Percentiles rank a stretch among this genome's conserved stretches.
phyloP scores from a whole-genome alignment of 2,329 filamentous ascomycete species.

The Xylariomycetidae sp. region DNA sequence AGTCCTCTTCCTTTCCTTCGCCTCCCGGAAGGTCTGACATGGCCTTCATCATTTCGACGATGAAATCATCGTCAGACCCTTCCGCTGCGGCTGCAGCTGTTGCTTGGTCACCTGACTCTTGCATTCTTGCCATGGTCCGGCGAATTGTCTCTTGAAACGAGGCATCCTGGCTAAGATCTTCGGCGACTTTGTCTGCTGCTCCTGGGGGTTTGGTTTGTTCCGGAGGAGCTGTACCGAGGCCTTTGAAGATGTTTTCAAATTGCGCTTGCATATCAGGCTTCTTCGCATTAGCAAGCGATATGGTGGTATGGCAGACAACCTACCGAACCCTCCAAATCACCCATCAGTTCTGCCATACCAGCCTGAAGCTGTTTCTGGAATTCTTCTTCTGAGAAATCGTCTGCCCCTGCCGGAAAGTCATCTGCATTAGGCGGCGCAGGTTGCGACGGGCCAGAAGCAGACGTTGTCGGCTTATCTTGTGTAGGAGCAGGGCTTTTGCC shows the following conservation, averaged over 20 bases:
- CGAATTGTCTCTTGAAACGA: constrained; percentile 90
- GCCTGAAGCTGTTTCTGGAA: constrained; percentile 83
- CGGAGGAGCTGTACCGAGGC: constrained; percentile 51
- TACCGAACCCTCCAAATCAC: constrained; percentile 59
- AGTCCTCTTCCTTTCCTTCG: constrained; percentile 67
- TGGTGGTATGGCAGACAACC: constrained; percentile 16
- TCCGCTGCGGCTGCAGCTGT: constrained; percentile 69
- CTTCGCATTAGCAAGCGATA: background rate
- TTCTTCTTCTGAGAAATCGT: constrained; percentile 61
- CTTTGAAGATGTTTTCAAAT: constrained; percentile 72
- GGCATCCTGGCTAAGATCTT: constrained; percentile 46
- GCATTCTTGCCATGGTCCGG: constrained; percentile 94
- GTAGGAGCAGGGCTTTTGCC: no score
- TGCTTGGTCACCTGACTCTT: constrained; percentile 77
- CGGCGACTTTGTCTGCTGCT: constrained; percentile 20
- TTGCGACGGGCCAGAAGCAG: no score
- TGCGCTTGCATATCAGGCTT: constrained; percentile 70
- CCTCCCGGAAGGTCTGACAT: constrained; percentile 61
- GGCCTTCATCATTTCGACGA: constrained; percentile 89
- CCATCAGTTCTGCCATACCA: constrained; percentile 80
- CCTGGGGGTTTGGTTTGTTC: constrained; percentile 15
- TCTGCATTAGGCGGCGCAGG: constrained; percentile 14
- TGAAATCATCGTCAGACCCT: constrained; percentile 66
- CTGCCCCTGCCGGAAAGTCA: constrained; percentile 25
- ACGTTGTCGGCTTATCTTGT: no score